Evolutionary conservation across 768 basidiomycete genomes (phyloP), one percentile per base, ranked within the genome.

Genomic region (Trametopsis cervina): DNA sequence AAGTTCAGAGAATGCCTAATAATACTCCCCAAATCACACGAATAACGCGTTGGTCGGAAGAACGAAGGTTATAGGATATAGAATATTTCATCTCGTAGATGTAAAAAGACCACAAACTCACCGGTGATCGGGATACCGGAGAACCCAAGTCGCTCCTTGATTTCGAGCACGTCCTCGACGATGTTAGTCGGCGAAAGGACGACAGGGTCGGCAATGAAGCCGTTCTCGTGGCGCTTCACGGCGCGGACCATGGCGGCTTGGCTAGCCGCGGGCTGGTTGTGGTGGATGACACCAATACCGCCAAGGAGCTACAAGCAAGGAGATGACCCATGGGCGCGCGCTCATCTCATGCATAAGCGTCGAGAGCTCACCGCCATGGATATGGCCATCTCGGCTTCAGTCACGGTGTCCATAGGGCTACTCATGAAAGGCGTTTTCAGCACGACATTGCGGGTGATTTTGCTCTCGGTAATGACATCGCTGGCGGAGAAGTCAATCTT

Each of bases 341-440:
- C 49, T 22, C 17, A 23, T 40, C 37, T 25, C 26, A 15, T 10
- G 13, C 11, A 29, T 25, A 42, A 33, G 47, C 51, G 40, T 22
- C 20, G 20, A 21, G 55, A 47, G 68, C 85, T 70, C 65, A 93
- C 89, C 67, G 92, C 91, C 77, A 95, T 82, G 42, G 84, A 72
- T 62, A 95, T 91, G 24, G 90, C 91, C 89, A 94, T 95, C 51
- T 89, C 82, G 46, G 77, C 81, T 68, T 97, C 96, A 1, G 96
- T 98, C 57, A 98, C 96, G 39, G 96, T 99, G 71, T 99, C 96
- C 96, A 99, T 99, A 13, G 96, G 95, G 44, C 90, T 94, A 65
- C 91, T 95, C 73, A 97, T 74, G 70, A 99, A 95, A 0, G 95
- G 96, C 0, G 93, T 94, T 70, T 92, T 97, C 58, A 99, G 75